Evolutionary conservation across 345 rosid genomes (phyloP), one percentile per base, ranked within the genome.

Genomic region (Camelina hispida): DNA sequence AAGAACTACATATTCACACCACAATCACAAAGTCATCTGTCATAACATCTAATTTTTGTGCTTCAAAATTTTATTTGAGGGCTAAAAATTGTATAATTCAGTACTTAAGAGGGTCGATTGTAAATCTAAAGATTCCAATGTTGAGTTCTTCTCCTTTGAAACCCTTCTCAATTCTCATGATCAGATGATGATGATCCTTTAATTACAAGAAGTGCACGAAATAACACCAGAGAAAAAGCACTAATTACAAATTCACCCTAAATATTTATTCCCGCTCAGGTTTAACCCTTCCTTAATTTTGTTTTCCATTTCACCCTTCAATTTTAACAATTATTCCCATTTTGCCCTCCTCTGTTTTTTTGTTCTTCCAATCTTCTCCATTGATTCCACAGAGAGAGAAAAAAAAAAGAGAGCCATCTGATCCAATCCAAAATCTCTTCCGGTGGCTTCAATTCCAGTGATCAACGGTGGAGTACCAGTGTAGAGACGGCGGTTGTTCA

Each of bases 401-500:
- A 23, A 23, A 3, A 25, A 4, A 28, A 5, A 28, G 30, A 28
- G 54, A 51, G 18, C 62, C 62, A 9, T 17, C 8, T 73, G 25
- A 37, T 56, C 66, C 48, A 28, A 67, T 47, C 86, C 88, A 32
- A 59, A 59, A 20, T 44, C 32, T 66, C 40, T 57, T 66, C 40
- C 61, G 42, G 32, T 28, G 69, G 3, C 44, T 57, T 71, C 62
- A 71, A 51, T 20, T 59, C 81, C 81, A 68, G 77, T 70, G 69
- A 82, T 69, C 71, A 47, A 69, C 75, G 25, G 66, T 57, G 25
- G 80, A 86, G 79, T 86, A 89, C 97, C 98, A 94, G 9, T 80
- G 91, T 32, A 95, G 91, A 30, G 86, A 77, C 14, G 97, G 99
- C 14, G 96, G 81, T 44, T 92, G 99, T 56, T 95, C 97, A 56